A percentile compares a stretch with the other conserved stretches of the same genome.
phyloP scores from a whole-genome alignment of 1,284 basidiomycete species.

The Malassezia pachydermatis region DNA sequence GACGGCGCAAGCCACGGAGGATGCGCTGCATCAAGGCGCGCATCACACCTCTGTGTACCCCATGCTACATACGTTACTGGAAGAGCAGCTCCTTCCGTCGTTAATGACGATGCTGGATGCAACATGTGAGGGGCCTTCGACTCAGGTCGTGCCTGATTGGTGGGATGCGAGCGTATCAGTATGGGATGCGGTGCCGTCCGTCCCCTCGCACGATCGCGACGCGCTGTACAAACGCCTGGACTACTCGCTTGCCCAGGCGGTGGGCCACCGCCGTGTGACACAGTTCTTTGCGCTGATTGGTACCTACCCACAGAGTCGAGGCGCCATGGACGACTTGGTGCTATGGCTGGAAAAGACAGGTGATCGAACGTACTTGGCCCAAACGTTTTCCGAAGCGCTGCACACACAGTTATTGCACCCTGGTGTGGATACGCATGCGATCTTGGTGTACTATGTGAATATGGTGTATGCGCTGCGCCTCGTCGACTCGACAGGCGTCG shows the following conservation, averaged over 20 bases:
- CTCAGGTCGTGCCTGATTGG: neutral
- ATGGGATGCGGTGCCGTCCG: constrained; percentile 2
- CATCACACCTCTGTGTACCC: neutral
- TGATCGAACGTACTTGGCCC: constrained; percentile 56
- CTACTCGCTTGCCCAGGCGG: constrained; percentile 25
- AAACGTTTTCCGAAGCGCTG: constrained; percentile 56
- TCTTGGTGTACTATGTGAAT: constrained; percentile 83
- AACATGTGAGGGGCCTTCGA: neutral
- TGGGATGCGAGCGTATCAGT: constrained; percentile 17
- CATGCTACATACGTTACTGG: constrained; percentile 7
- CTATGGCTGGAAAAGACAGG: constrained; percentile 50
- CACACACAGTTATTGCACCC: constrained; percentile 72
- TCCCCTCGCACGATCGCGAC: neutral
- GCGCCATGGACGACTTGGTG: constrained; percentile 77
- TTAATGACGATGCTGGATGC: constrained; percentile 10
- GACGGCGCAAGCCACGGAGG: constrained; percentile 4
- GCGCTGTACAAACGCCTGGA: constrained; percentile 21
- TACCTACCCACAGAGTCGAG: constrained; percentile 75
- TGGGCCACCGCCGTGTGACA: constrained; percentile 24
- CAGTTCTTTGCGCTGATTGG: constrained; percentile 92
- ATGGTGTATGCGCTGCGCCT: constrained; percentile 83
- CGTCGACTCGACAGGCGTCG: constrained; percentile 79
- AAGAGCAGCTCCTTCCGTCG: constrained; percentile 10
- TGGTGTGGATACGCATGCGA: constrained; percentile 84
- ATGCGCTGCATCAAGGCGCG: neutral